A percentile compares a stretch with the other conserved stretches of the same genome.
These are phyloP conservation scores for Pseudopyrenochaeta lycopersici DNA, from an alignment of 2,329 filamentous ascomycete genomes.

Conservation along the genomic window DNA sequence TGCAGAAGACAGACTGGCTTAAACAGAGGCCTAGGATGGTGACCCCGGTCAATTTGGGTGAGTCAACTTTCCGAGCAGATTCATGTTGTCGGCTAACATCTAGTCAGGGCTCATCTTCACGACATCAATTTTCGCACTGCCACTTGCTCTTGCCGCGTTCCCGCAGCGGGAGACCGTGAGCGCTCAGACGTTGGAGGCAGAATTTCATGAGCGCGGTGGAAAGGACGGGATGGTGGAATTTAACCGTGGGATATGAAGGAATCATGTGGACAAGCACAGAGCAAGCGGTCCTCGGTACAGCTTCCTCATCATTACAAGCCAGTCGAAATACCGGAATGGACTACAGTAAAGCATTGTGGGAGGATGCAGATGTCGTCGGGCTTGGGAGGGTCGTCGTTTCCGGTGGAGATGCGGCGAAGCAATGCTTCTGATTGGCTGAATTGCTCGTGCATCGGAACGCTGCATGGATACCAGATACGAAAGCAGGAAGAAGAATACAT, in stretches of 20 bases:
- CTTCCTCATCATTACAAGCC: not conserved
- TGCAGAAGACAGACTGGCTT: conserved; percentile 87
- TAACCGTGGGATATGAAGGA: conserved; percentile 83
- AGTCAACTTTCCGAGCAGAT: conserved; percentile 68
- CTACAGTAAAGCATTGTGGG: not conserved
- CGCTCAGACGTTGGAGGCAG: conserved; percentile 79
- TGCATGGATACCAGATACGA: not conserved
- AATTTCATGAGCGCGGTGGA: conserved; percentile 85
- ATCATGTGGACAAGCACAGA: not conserved
- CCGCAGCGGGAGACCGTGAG: conserved; percentile 87
- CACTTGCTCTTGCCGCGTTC: conserved; percentile 89
- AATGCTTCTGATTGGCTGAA: conserved; percentile 20
- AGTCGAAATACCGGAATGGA: not conserved
- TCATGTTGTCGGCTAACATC: conserved; percentile 63
- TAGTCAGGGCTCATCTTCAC: conserved; percentile 73
- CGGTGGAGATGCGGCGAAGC: conserved; percentile 15
- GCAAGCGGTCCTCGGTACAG: not conserved
- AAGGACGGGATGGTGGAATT: conserved; percentile 89
- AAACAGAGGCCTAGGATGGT: conserved; percentile 78
- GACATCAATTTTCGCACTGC: conserved; percentile 88
- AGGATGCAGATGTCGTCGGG: not conserved
- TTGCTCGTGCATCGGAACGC: not conserved
- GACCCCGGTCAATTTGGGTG: conserved; percentile 81
- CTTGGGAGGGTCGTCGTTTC: not conserved
- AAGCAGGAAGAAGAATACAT: not conserved